Evolutionary conservation across 2,329 filamentous ascomycete genomes (phyloP), one percentile per base, ranked within the genome.

Genomic region (Fusarium phyllophilum): DNA sequence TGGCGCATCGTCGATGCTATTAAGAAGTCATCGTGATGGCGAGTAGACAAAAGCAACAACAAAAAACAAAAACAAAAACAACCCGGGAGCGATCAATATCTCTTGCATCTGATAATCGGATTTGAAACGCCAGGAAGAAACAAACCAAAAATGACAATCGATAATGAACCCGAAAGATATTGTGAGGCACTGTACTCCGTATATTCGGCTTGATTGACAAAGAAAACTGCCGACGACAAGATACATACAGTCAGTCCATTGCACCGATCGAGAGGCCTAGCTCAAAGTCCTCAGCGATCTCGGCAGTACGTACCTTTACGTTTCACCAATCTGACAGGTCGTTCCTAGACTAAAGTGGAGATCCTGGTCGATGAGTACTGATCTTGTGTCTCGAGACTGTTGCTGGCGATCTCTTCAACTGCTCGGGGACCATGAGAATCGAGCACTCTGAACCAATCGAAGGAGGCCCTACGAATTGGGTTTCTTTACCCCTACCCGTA

Each of bases 321-420:
- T 49, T 36, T 46, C 45, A 63, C 58, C 67, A 74, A 74, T 72
- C 55, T 62, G 34, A 57, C 49, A n/a, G 42, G 39, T 41, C 58
- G 52, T 52, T 54, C 20, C 22, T 29, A 33, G 18, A 17, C 22
- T 34, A 46, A 64, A 62, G 62, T 62, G 67, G 74, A 36, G 61
- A 56, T 58, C 6, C n/a, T 55, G 31, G 48, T 64, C 66, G 66
- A 76, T 73, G 62, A 39, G 18, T 57, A 59, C 68, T 75, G 75
- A 77, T 78, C 74, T 73, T 58, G 67, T 62, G 70, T 57, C 66
- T 62, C 59, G 68, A 62, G 70, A 52, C 33, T 64, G 26, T 63
- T 45, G 57, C 66, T 71, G 70, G 66, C 75, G 75, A 77, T 77
- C 75, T 74, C 54, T 68, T 56, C 62, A 72, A 68, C 57, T 55